Evolutionary conservation across 2,329 filamentous ascomycete genomes (phyloP), one percentile per base, ranked within the genome.

Genomic region (Colletotrichum orbiculare): DNA sequence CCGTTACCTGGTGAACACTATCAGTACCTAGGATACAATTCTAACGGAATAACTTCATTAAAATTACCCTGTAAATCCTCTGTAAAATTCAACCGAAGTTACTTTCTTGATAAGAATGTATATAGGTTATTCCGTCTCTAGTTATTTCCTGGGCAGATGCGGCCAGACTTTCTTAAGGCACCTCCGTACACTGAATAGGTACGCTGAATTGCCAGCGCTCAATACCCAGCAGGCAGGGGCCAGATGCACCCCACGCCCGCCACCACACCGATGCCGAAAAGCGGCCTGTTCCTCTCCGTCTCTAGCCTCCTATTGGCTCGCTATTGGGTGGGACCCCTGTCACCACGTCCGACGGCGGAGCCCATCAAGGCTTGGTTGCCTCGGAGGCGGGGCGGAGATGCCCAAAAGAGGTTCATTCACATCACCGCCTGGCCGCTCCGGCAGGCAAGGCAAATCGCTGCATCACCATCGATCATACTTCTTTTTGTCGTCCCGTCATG

Each of bases 321-420:
- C 45, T n/a, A 15, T 9, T 11, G 6, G 6, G 6, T 12, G 8
- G 11, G 34, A 7, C 35, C 38, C 45, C 50, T 45, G 34, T n/a
- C 43, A 34, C 37, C 38, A 2, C 8, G 2, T 52, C 25, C 42
- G 48, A 39, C 45, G 60, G 58, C 61, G 61, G 61, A 62, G 39
- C 53, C 45, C 38, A 34, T 33, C 10, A 10, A 11, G 9, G 17
- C 4, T 53, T 47, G 38, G 15, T 48, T 11, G 15, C 25, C 37
- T 54, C 48, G 42, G 43, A 53, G 56, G 61, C 61, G 61, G 61
- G 53, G 66, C 66, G 66, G 66, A 66, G 62, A 57, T 62, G 57
- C 66, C 66, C 62, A 66, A 67, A 66, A 43, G 49, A 57, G 66
- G 38, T 55, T 48, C 56, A 39, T 54, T 37, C 12, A 33, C 33